Conservation (phyloP, 176 grass and related monocot species). For the Zea mays region DNA sequence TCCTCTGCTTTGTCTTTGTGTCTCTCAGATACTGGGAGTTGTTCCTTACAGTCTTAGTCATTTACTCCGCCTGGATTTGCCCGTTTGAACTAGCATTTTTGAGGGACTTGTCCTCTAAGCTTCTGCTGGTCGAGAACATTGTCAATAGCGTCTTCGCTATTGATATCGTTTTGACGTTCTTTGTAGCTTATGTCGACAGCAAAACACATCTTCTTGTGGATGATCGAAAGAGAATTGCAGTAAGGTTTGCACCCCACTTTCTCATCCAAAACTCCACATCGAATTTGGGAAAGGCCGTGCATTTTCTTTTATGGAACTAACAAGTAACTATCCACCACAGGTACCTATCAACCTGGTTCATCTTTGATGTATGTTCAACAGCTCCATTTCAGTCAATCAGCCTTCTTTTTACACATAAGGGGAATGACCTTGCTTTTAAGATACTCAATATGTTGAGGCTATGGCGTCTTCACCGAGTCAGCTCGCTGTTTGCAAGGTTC, state of each 20-base stretch:
- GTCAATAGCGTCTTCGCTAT: constrained; percentile 77
- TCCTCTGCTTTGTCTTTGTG: constrained; percentile 40
- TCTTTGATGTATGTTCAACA: constrained; percentile 92
- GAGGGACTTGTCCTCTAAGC: constrained; percentile 57
- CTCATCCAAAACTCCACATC: constrained; percentile 9
- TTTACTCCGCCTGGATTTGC: constrained; percentile 92
- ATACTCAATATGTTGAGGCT: constrained; percentile 83
- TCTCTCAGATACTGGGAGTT: constrained; percentile 84
- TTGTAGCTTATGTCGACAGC: constrained; percentile 76
- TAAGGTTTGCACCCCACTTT: constrained; percentile 53
- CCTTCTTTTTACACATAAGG: constrained; percentile 60
- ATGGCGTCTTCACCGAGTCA: constrained; percentile 85
- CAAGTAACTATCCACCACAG: constrained; percentile 47
- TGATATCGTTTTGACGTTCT: constrained; percentile 94
- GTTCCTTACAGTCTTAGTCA: constrained; percentile 74
- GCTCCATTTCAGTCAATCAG: constrained; percentile 78
- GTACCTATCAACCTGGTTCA: constrained; percentile 87
- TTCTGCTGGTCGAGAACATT: constrained; percentile 74
- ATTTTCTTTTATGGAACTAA: constrained; percentile 19
- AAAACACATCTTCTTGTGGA: constrained; percentile 84
- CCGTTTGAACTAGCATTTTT: constrained; percentile 94
- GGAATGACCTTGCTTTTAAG: constrained; percentile 63
- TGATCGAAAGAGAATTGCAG: constrained; percentile 71
- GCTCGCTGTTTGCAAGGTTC: constrained; percentile 84
- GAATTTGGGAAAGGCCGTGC: neutral